Evolutionary conservation across 306 rosid species (phyloP), one percentile per base, ranked within the genome.

Genomic region (Lagenaria siceraria): DNA sequence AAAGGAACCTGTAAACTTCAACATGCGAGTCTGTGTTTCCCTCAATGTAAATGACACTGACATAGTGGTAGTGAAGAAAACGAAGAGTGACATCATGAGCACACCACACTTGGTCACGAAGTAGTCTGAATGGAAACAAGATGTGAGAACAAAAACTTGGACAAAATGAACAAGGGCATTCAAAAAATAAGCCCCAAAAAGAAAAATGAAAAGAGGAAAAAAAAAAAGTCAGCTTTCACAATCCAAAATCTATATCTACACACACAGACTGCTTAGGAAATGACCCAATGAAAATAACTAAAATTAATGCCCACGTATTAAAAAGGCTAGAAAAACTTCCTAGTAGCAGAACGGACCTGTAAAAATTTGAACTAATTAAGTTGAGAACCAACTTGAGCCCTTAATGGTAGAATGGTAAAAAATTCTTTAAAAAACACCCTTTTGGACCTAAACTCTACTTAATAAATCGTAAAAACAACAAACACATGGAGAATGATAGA

Each of bases 11-110:
- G 99, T 96, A 82, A 96, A 96, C 85, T 92, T 96, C 91, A 96
- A 95, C 99, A 96, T 96, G 58, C 99, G 96, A 62, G 97, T 92
- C 86, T 96, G 99, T 71, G 99, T 96, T 89, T 96, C 99, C 82
- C 99, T 90, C 84, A 96, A 87, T 54, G 99, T 96, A 80, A 96
- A 96, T 53, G 99, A 96, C 65, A 96, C 99, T 0, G 99, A 96
- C 99, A 96, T 96, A 63, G 98, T 96, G 43, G 98, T 96, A 31
- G 99, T 96, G 81, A 96, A 95, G 87, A 96, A 96, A 79, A 96
- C 99, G 81, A 96, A 96, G 56, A 96, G 82, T 29, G 99, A 92
- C 99, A 96, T 96, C 97, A 96, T 92, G 79, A 96, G 99, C 86
- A 96, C 97, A 8, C 99, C 99, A 81, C 98, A 96, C 88, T 96